A percentile compares a stretch with the other conserved stretches of the same genome.
Conservation (phyloP, 1,284 basidiomycete genomes). For the Apiotrichum sp. region DNA sequence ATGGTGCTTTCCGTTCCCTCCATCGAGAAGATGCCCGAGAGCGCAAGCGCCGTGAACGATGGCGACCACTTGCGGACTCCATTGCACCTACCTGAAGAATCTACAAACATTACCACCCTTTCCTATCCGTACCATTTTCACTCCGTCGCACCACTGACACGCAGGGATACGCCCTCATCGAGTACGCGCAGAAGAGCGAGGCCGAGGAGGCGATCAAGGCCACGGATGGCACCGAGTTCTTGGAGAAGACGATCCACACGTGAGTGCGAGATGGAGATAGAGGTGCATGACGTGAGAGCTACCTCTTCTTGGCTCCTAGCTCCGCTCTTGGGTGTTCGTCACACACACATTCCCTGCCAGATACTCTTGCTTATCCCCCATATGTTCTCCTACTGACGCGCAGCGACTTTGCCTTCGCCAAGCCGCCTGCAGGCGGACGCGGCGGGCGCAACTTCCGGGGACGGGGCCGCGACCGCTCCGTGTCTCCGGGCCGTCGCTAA, state of each 20-base stretch:
- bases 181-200: constrained; percentile 89
- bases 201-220: constrained; percentile 83
- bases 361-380: no score
- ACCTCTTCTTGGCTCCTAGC: no score
- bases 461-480: constrained; percentile 33
- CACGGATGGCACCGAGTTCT: constrained; percentile 70
- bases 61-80: no score
- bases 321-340: no score
- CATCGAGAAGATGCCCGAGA: no score
- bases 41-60: no score
- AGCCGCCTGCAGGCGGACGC: constrained; percentile 60
- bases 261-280: constrained; percentile 21
- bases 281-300: no score
- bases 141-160: background rate
- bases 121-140: background rate
- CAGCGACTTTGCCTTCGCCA: constrained; percentile 89
- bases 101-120: no score
- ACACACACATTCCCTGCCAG: no score
- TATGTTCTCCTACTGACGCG: background rate
- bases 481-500: constrained; percentile 31
- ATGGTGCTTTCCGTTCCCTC: no score
- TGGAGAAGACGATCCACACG: constrained; percentile 80
- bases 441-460: constrained; percentile 14
- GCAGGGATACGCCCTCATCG: constrained; percentile 91
- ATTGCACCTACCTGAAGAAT: no score